Conservation (phyloP, 257 asterid genomes). For the Solanum pimpinellifolium region DNA sequence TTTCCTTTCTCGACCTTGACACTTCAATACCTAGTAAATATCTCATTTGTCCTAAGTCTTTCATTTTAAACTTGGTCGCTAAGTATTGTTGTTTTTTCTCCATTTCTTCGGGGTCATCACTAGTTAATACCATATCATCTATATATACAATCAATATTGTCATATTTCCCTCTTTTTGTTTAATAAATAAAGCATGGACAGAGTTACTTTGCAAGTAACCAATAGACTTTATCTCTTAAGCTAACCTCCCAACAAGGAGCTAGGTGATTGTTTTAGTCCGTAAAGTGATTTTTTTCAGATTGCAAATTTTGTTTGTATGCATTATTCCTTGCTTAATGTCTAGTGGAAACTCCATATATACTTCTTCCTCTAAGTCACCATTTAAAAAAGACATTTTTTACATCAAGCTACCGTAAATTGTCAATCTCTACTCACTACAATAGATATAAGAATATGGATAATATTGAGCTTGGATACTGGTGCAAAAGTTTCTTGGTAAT, state of each 20-base stretch:
- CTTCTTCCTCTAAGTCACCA: no score
- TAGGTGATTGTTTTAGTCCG: background rate
- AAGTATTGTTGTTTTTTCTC: no score
- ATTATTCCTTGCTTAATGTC: no score
- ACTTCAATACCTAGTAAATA: background rate
- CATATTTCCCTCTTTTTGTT: background rate
- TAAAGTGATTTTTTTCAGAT: background rate
- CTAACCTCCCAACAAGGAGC: background rate
- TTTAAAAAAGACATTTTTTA: no score
- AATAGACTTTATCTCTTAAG: background rate
- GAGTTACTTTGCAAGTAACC: background rate
- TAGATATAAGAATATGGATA: no score
- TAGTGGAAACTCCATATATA: no score
- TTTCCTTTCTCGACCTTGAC: background rate
- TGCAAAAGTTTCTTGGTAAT: no score
- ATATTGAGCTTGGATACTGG: no score
- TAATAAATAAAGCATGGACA: background rate
- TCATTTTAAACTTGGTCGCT: background rate
- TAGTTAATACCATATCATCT: background rate
- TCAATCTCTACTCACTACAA: no score
- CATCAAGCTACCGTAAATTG: no score
- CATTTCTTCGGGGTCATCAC: background rate
- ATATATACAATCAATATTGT: background rate
- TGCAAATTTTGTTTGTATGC: no score
- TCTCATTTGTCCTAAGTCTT: background rate